Evolutionary conservation across 176 grass and related monocot species (phyloP).

Genomic region (Triticum dicoccoides): DNA sequence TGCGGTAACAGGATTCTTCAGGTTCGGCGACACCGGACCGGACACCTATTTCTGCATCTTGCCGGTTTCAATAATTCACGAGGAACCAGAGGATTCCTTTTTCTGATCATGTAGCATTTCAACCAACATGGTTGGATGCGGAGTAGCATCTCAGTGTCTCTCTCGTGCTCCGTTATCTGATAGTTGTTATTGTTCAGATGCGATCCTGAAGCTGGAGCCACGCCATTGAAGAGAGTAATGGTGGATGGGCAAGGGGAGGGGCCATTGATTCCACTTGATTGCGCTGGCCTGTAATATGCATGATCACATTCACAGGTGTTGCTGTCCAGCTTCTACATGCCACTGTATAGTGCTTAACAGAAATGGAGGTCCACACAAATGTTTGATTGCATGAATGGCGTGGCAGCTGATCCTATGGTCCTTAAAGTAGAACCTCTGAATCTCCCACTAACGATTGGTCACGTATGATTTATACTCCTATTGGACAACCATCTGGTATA

Average conservation of each 20-base stretch:
- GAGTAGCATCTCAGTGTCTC: not conserved
- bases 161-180: not conserved
- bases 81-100: not conserved
- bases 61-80: not conserved
- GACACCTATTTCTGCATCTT: not conserved
- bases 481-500: not conserved
- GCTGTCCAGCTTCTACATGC: not conserved
- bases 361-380: too few species aligned
- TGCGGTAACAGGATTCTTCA: not conserved
- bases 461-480: not conserved
- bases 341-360: too few species aligned
- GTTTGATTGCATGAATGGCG: too few species aligned
- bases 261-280: not conserved
- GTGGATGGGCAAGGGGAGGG: not conserved
- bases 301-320: too few species aligned
- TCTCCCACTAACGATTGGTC: constrained; percentile 7
- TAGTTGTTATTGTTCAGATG: not conserved
- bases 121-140: too few species aligned
- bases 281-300: too few species aligned
- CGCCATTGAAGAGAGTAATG: not conserved
- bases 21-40: too few species aligned
- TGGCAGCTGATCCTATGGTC: too few species aligned
- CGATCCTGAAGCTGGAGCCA: not conserved
- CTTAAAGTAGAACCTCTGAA: too few species aligned
- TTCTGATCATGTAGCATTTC: too few species aligned